Percentiles rank a stretch among this genome's conserved stretches.
Evolutionary conservation across 106 monocot genomes (phyloP).

Genomic region (Iris macrosiphon): DNA sequence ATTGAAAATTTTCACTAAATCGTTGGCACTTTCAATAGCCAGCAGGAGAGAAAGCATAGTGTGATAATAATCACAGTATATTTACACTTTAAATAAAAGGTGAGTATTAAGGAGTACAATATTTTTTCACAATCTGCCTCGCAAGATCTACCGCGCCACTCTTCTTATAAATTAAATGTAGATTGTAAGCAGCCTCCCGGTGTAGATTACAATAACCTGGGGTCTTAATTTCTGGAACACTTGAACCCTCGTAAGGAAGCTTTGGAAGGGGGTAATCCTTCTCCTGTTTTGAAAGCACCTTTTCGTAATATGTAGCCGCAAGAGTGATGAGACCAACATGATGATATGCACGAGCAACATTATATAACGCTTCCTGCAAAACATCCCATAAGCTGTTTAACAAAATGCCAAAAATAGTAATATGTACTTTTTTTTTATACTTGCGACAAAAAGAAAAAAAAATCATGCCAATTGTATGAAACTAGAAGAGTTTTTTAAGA

Average conservation of each 20-base stretch:
- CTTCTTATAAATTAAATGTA: slow-evolving; percentile 92
- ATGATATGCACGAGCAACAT: slow-evolving; percentile 85
- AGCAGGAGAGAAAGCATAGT: no score
- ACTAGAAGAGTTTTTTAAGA: no score
- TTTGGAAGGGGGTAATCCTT: slow-evolving; percentile 67
- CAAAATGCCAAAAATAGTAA: background rate
- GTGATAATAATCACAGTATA: no score
- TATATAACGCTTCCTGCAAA: slow-evolving; percentile 84
- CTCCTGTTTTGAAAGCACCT: slow-evolving; percentile 57
- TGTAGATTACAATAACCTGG: slow-evolving; percentile 69
- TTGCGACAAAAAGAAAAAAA: no score
- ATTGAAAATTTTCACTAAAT: no score
- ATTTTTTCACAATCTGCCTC: slow-evolving; percentile 64
- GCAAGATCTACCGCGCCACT: slow-evolving; percentile 92
- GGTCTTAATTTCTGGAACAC: slow-evolving; percentile 11
- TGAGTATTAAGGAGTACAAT: slow-evolving; percentile 54
- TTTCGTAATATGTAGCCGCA: slow-evolving; percentile 76
- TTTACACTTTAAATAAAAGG: no score
- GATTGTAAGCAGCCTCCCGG: slow-evolving; percentile 86
- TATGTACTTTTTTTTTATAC: no score
- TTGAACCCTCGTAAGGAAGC: slow-evolving; percentile 43
- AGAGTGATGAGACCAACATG: slow-evolving; percentile 84
- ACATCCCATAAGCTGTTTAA: background rate
- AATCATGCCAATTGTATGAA: no score
- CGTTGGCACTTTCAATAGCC: no score